Evolutionary conservation across 371 early-diverging fungal genomes (phyloP).

Genomic region (Dinochytrium kinnereticum): DNA sequence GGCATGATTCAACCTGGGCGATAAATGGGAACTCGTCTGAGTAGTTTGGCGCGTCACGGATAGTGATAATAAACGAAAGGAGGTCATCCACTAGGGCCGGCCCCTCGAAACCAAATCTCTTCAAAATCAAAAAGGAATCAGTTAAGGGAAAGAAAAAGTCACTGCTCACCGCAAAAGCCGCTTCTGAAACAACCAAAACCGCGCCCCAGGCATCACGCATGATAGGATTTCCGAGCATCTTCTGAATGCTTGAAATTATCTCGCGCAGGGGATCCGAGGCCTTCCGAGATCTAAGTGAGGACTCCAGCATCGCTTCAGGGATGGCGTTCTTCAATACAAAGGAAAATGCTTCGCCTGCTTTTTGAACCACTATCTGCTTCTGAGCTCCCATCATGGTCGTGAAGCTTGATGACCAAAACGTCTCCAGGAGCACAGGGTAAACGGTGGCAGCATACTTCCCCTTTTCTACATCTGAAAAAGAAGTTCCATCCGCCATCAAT

Average conservation of each 20-base stretch:
- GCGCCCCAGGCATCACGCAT: constrained; percentile 84
- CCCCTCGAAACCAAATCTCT: constrained; percentile 68
- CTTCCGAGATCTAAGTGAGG: constrained; percentile 32
- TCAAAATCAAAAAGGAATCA: not conserved
- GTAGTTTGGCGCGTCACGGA: constrained; percentile 75
- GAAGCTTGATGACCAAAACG: constrained; percentile 62
- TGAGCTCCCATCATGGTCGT: constrained; percentile 74
- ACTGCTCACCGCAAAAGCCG: constrained; percentile 65
- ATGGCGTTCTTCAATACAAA: constrained; percentile 73
- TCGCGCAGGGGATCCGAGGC: constrained; percentile 17
- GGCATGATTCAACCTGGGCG: constrained; percentile 79
- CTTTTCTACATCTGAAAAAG: constrained; percentile 29
- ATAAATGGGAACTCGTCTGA: constrained; percentile 75
- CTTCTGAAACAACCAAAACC: constrained; percentile 75
- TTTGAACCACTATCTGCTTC: constrained; percentile 43
- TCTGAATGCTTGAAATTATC: constrained; percentile 34
- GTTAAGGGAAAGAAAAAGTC: not conserved
- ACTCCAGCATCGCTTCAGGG: constrained; percentile 68
- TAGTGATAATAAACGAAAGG: constrained; percentile 70
- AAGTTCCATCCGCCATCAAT: constrained; percentile 23
- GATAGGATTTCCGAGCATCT: constrained; percentile 58
- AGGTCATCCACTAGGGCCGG: constrained; percentile 69
- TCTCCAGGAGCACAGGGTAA: constrained; percentile 69
- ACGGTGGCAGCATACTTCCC: constrained; percentile 55
- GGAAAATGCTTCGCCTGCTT: constrained; percentile 69